A percentile compares a stretch with the other conserved stretches of the same genome.
Evolutionary conservation across 768 basidiomycete species (phyloP).

Genomic region (Nidularia pulvinata): DNA sequence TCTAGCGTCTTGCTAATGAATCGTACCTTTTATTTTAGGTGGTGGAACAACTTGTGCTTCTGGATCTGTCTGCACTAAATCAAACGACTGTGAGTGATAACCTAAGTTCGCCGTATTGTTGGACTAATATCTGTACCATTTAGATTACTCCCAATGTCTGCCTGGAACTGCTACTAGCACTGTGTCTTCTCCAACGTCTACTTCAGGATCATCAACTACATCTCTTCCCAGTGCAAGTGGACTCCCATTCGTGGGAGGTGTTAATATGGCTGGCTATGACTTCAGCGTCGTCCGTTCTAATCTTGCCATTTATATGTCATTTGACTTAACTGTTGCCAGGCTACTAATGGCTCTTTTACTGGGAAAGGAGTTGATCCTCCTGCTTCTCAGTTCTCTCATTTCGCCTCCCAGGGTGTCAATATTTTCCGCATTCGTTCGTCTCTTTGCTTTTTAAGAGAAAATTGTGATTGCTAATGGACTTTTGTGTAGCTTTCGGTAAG

Average conservation of each 20-base stretch:
- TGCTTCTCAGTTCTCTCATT: constrained; percentile 43
- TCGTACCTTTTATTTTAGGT: constrained; percentile 6
- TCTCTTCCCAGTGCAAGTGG: constrained; percentile 8
- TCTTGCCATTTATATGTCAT: not conserved
- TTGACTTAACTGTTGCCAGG: constrained; percentile 11
- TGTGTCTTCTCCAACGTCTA: constrained; percentile 4
- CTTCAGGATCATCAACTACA: constrained; percentile 12
- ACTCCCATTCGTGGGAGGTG: constrained; percentile 40
- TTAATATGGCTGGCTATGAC: constrained; percentile 49
- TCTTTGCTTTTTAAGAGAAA: not conserved
- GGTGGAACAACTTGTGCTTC: constrained; percentile 33
- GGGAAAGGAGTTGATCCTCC: constrained; percentile 35
- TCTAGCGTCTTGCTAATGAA: not conserved
- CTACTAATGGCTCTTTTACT: constrained; percentile 44
- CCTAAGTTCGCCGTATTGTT: not conserved
- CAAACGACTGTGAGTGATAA: constrained; percentile 25
- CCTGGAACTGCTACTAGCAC: constrained; percentile 22
- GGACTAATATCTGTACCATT: not conserved
- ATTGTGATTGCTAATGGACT: not conserved
- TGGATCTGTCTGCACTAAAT: constrained; percentile 26
- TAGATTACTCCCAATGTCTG: constrained; percentile 33
- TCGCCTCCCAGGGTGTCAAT: constrained; percentile 45
- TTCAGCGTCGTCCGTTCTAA: constrained; percentile 33
- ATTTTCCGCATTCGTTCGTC: constrained; percentile 37
- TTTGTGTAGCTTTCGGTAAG: constrained; percentile 23